phyloP scores from a whole-genome alignment of 495 filamentous ascomycete genomes.

The Neurospora sublineolata region DNA sequence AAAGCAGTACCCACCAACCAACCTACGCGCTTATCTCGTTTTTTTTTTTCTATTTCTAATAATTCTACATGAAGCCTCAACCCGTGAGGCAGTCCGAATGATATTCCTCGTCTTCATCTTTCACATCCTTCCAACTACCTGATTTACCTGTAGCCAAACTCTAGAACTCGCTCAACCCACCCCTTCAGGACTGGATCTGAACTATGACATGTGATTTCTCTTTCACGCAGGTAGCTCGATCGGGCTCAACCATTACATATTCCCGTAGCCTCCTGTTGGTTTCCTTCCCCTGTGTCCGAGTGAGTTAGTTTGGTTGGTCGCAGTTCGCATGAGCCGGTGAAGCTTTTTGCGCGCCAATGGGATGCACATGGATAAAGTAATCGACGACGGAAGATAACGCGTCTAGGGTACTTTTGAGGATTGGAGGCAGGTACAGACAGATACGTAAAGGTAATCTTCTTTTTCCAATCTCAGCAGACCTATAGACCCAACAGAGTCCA shows the following conservation, averaged over 20 bases:
- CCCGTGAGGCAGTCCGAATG: too few species aligned
- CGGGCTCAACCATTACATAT: not conserved
- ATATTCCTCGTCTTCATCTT: too few species aligned
- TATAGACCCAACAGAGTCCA: not conserved
- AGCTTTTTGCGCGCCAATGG: not conserved
- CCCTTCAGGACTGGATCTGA: not conserved
- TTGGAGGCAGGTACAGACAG: too few species aligned
- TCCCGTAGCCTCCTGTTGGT: not conserved
- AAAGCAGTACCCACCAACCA: not conserved
- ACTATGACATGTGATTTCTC: not conserved
- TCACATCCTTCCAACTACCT: too few species aligned
- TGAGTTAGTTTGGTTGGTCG: not conserved
- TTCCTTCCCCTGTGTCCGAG: not conserved
- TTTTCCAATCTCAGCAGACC: not conserved
- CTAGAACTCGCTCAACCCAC: not conserved
- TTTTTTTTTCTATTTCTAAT: too few species aligned
- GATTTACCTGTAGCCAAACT: not conserved
- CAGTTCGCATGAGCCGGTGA: not conserved
- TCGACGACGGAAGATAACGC: not conserved
- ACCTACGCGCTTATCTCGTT: too few species aligned
- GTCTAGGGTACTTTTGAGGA: not conserved
- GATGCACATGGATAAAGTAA: not conserved
- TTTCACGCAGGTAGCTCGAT: not conserved
- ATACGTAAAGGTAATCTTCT: not conserved
- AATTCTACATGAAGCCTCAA: too few species aligned